phyloP scores from a whole-genome alignment of 2,329 filamentous ascomycete species.

The Hypoxylon sp. region DNA sequence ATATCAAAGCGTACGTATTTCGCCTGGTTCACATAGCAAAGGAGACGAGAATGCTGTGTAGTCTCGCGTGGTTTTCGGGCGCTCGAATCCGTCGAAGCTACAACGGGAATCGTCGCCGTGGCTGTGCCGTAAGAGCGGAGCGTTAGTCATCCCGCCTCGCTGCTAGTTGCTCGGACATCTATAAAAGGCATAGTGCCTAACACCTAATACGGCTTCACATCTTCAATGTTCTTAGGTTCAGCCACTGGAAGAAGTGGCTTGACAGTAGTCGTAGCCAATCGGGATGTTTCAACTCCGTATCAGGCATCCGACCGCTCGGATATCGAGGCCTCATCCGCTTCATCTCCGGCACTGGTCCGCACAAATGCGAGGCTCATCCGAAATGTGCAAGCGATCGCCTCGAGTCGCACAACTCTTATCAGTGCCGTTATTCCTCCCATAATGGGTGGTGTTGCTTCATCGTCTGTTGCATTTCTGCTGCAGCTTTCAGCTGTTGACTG shows the following conservation, averaged over 20 bases:
- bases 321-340: conserved; percentile 1
- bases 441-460: not conserved
- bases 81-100: conserved; percentile 3
- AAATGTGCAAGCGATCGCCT: not conserved
- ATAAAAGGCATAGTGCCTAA: not conserved
- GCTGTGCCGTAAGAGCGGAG: conserved; percentile 19
- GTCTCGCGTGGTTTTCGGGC: conserved; percentile 25
- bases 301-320: conserved; percentile 4
- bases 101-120: conserved; percentile 10
- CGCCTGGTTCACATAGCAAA: conserved; percentile 1
- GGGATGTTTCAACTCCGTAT: conserved; percentile 1
- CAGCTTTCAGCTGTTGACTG: not conserved
- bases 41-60: not conserved
- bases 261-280: not conserved
- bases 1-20: not conserved
- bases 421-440: not conserved
- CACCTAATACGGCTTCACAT: not conserved
- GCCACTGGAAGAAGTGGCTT: too few relatives aligned
- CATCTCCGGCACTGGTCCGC: not conserved
- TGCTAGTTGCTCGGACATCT: conserved; percentile 2
- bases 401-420: not conserved
- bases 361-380: conserved; percentile 1
- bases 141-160: conserved; percentile 12
- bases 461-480: not conserved
- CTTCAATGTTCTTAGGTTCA: not conserved